These are phyloP conservation scores for Termitomyces sp. DNA, from an alignment of 768 basidiomycete species.

Conservation along the genomic window DNA sequence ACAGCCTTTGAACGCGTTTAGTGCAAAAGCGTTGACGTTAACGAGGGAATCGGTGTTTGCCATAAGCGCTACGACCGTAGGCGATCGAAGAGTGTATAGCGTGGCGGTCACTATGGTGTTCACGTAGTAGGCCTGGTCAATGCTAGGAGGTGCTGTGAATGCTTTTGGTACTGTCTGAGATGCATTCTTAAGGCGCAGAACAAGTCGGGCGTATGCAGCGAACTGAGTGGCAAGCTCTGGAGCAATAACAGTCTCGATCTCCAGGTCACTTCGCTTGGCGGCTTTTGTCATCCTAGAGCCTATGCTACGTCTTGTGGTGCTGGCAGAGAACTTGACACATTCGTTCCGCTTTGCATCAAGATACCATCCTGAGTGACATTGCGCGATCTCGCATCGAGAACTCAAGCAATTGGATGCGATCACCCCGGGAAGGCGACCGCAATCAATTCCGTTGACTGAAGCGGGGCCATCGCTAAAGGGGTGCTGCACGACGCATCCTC, in stretches of 20 bases:
- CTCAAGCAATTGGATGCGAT: conserved; percentile 22
- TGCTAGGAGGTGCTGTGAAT: neutral
- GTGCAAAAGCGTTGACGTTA: conserved; percentile 18
- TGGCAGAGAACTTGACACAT: conserved; percentile 18
- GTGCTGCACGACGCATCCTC: conserved; percentile 37
- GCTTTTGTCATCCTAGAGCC: conserved; percentile 20
- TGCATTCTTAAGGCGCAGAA: conserved; percentile 17
- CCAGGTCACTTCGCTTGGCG: conserved; percentile 5
- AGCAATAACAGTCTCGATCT: conserved; percentile 13
- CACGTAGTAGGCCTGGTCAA: conserved; percentile 18
- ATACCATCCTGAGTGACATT: conserved; percentile 27
- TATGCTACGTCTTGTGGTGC: conserved; percentile 7
- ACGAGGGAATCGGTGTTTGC: conserved; percentile 20
- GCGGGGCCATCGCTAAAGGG: conserved; percentile 25
- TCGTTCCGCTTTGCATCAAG: conserved; percentile 16
- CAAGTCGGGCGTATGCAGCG: conserved; percentile 17
- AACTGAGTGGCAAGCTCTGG: conserved; percentile 18
- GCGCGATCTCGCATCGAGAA: conserved; percentile 25
- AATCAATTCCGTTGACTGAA: conserved; percentile 24
- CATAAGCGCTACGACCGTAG: conserved; percentile 18
- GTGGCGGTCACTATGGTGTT: conserved; percentile 19
- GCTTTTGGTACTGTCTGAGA: conserved; percentile 4
- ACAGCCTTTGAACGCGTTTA: conserved; percentile 18
- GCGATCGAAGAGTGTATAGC: conserved; percentile 20
- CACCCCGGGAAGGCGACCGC: conserved; percentile 26